These are phyloP conservation scores for Emiliania huxleyi DNA, from an alignment of 78 protist genomes.

Conservation along the genomic window DNA sequence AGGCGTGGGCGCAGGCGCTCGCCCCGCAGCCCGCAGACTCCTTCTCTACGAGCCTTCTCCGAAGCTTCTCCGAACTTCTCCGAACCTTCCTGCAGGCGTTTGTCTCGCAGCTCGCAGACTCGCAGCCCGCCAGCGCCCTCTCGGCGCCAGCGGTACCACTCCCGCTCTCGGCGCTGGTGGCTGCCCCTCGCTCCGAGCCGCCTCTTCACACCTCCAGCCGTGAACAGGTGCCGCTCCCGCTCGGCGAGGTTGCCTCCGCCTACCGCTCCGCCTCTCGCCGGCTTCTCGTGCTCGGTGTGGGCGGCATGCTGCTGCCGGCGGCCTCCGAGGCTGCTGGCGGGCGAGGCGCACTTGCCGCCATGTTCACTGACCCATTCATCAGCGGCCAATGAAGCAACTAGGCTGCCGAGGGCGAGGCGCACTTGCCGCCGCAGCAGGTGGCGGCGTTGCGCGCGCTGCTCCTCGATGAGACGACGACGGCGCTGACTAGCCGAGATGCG, in stretches of 20 bases:
- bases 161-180: neutral
- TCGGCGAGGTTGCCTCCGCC: neutral
- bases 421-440: neutral
- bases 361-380: no score
- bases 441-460: neutral
- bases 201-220: no score
- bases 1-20: conserved; percentile 1
- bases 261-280: neutral
- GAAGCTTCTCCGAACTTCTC: no score
- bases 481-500: no score
- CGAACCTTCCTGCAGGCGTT: no score
- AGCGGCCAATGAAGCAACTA: no score
- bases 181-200: neutral
- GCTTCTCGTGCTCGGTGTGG: neutral
- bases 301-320: neutral
- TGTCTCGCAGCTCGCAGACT: neutral
- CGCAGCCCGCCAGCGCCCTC: neutral
- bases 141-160: neutral
- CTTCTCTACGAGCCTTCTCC: no score
- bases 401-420: neutral
- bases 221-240: neutral
- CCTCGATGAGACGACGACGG: neutral
- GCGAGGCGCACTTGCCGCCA: neutral
- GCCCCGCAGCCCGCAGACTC: no score
- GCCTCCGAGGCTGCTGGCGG: neutral